Base-by-base conservation (phyloP, 2,329 filamentous ascomycete species). In the Malbranchea cinnamomea region DNA sequence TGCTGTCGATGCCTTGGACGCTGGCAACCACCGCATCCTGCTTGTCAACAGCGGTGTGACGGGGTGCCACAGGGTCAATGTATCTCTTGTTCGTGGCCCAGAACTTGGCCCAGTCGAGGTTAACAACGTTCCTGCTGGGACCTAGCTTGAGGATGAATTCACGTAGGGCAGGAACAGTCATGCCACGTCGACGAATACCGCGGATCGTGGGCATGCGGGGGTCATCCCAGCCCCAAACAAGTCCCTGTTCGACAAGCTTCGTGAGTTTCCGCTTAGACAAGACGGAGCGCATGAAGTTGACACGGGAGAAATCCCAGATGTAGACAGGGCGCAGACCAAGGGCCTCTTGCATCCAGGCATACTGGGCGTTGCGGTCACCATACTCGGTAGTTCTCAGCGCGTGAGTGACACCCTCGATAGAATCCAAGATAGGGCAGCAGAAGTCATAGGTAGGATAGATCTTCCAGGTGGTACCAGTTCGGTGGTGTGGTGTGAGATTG, bases 371-470 rank as follows among this genome's bases (percentile, higher is more conserved):
- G 26, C 62, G 57, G 39, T 65, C 62, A 28, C 60, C 57, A 46
- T 65, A 65, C 53, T 76, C 71, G 34, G 70, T 76, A 2, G 71
- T 76, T 42, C 71, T 64, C 27, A 76, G 59, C 14, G 71, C 71
- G 47, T 75, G 71, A 13, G 71, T 75, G 18, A 76, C 69, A 26
- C 69, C 69, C 48, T 76, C 71, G 32, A 72, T 53, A 2, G 68
- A 60, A 44, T 76, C 71, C 23, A 76, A 62, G 23, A 76, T 65
- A 10, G 71, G 71, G 46, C 68, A 74, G 41, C 66, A 69, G 47
- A 75, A 74, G 49, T 76, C 71, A 46, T 76, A 76, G 12, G 70
- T 76, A 1, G 71, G 71, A 50, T 76, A 76, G 42, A 73, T 67
- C 52, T 74, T 75, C 69, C 71, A 76, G 37, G 63, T 67, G 28